A percentile compares a stretch with the other conserved stretches of the same genome.
phyloP scores from a whole-genome alignment of 2,329 filamentous ascomycete species.

The Pseudogymnoascus pannorum region DNA sequence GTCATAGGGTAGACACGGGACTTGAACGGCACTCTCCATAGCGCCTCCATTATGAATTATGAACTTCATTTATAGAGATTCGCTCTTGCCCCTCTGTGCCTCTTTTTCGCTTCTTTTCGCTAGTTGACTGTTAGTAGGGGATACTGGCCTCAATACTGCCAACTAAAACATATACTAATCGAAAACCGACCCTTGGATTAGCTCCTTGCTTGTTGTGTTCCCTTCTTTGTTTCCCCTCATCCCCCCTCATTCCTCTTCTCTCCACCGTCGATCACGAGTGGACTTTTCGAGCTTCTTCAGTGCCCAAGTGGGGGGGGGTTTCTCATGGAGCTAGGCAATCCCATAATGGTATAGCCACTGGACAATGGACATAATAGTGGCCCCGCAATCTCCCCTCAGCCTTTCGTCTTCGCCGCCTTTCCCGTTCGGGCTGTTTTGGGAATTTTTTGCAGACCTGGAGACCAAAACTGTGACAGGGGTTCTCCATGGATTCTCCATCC shows the following conservation, averaged over 20 bases:
- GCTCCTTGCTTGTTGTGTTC: background rate
- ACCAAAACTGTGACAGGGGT: background rate
- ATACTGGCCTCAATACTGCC: too few relatives aligned
- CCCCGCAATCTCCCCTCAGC: background rate
- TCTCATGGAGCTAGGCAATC: background rate
- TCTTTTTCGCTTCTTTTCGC: background rate
- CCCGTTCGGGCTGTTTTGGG: background rate
- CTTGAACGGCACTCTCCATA: background rate
- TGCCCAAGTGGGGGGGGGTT: background rate
- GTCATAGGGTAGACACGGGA: background rate
- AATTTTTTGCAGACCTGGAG: conserved; percentile 1
- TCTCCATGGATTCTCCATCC: background rate
- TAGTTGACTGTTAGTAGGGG: too few relatives aligned
- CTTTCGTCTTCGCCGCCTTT: background rate
- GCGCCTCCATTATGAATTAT: background rate
- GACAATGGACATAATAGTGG: too few relatives aligned
- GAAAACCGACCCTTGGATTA: too few relatives aligned
- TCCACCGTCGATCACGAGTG: background rate
- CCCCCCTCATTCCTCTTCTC: background rate
- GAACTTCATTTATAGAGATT: background rate
- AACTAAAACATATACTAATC: too few relatives aligned
- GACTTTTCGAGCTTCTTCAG: background rate
- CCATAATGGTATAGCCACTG: background rate
- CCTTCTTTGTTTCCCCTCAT: background rate
- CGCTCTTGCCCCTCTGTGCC: background rate